Evolutionary conservation across 1,284 basidiomycete species (phyloP).

Genomic region (Pascua sp.): DNA sequence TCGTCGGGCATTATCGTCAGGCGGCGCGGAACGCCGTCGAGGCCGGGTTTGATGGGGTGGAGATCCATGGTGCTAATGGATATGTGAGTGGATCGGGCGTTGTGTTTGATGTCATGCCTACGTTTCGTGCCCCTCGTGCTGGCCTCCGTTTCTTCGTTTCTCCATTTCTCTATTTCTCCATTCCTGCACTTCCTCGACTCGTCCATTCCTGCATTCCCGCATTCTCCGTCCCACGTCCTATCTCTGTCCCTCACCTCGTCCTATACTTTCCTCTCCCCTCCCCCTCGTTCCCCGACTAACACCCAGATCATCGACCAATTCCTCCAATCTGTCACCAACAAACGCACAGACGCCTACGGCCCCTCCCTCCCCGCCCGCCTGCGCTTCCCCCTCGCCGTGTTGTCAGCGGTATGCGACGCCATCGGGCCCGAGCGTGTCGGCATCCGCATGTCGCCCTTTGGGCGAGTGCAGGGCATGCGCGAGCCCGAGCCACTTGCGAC

Average conservation of each 20-base stretch:
- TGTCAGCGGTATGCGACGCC: slow-evolving; percentile 53
- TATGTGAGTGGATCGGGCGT: no score
- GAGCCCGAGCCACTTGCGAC: slow-evolving; percentile 20
- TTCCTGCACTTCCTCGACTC: no score
- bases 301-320: slow-evolving; percentile 55
- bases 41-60: slow-evolving; percentile 66
- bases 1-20: slow-evolving; percentile 53
- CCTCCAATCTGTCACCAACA: slow-evolving; percentile 55
- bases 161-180: no score
- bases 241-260: no score
- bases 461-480: slow-evolving; percentile 50
- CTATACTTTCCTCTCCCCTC: no score
- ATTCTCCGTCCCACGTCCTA: no score
- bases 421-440: slow-evolving; percentile 56
- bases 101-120: background rate
- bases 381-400: slow-evolving; percentile 57
- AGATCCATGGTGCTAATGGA: slow-evolving; percentile 51
- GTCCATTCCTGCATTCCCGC: no score
- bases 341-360: slow-evolving; percentile 61
- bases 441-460: slow-evolving; percentile 59
- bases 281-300: background rate
- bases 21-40: slow-evolving; percentile 57
- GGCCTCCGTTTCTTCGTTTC: no score
- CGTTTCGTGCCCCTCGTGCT: no score
- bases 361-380: slow-evolving; percentile 58